phyloP scores from a whole-genome alignment of 306 rosid genomes.

The Sechiopsis laciniata region DNA sequence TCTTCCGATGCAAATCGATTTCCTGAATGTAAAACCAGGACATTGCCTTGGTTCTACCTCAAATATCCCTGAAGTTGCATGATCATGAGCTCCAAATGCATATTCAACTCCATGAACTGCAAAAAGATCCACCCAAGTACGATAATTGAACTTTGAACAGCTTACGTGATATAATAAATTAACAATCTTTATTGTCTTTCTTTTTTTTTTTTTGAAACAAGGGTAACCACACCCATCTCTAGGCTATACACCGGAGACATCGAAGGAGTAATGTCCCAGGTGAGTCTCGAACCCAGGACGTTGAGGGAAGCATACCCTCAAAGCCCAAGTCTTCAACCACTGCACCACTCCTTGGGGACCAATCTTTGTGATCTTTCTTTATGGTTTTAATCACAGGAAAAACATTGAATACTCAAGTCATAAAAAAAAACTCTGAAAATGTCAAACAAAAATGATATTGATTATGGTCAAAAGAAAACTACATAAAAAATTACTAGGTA shows the following conservation, averaged over 20 bases:
- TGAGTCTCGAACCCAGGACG: too few relatives aligned
- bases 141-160: slow-evolving; percentile 5
- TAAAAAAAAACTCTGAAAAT: neutral
- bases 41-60: slow-evolving; percentile 83
- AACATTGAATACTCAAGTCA: neutral
- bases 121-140: slow-evolving; percentile 13
- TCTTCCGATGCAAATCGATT: slow-evolving; percentile 67
- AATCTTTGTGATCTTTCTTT: neutral
- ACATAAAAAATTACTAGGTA: neutral
- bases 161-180: neutral
- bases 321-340: too few relatives aligned
- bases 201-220: too few relatives aligned
- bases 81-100: slow-evolving; percentile 95
- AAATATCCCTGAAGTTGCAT: slow-evolving; percentile 67
- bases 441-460: slow-evolving; percentile 3
- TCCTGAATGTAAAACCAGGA: slow-evolving; percentile 91
- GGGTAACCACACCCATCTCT: too few relatives aligned
- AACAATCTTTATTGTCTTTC: too few relatives aligned
- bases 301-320: too few relatives aligned
- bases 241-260: too few relatives aligned
- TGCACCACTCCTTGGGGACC: too few relatives aligned
- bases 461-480: neutral
- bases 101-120: slow-evolving; percentile 84
- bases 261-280: too few relatives aligned
- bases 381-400: neutral